Conservation (phyloP, 352 stramenopile species). For the Plasmopara muralis region DNA sequence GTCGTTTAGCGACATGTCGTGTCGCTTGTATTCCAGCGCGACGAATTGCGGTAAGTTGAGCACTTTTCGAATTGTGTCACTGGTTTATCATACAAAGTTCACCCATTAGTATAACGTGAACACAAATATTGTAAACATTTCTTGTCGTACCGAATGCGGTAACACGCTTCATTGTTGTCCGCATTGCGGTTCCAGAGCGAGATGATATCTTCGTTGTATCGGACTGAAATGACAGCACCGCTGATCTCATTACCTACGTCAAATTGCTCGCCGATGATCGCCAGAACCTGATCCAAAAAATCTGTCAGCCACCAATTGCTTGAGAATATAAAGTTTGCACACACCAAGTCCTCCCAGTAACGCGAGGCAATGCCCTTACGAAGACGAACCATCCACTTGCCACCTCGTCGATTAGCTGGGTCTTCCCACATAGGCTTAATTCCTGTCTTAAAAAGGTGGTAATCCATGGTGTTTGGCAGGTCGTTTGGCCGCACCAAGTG, state of each 20-base stretch:
- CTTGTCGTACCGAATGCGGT: slow-evolving; percentile 57
- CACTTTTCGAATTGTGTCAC: slow-evolving; percentile 85
- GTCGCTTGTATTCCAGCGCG: slow-evolving; percentile 88
- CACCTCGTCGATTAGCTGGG: slow-evolving; percentile 81
- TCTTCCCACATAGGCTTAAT: slow-evolving; percentile 95
- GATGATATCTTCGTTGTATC: slow-evolving; percentile 92
- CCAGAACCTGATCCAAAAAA: slow-evolving; percentile 54
- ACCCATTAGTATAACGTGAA: too few relatives aligned
- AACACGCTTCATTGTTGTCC: slow-evolving; percentile 87
- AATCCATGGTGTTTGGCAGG: slow-evolving; percentile 86
- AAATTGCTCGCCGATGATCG: slow-evolving; percentile 92
- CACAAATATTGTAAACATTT: not conserved
- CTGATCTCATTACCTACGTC: slow-evolving; percentile 92
- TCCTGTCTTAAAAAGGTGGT: slow-evolving; percentile 90
- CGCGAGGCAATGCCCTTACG: slow-evolving; percentile 87
- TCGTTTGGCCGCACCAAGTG: slow-evolving; percentile 89
- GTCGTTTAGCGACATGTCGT: slow-evolving; percentile 81
- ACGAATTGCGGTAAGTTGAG: slow-evolving; percentile 90
- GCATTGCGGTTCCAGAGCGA: slow-evolving; percentile 93
- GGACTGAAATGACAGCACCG: slow-evolving; percentile 86
- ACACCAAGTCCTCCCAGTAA: slow-evolving; percentile 90
- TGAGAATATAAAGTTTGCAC: slow-evolving; percentile 3
- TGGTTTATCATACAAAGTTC: slow-evolving; percentile 6
- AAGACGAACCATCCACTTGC: slow-evolving; percentile 91
- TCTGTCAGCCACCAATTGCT: slow-evolving; percentile 2